These are phyloP conservation scores for Solanum sitiens DNA, from an alignment of 257 asterid genomes.

Conservation along the genomic window DNA sequence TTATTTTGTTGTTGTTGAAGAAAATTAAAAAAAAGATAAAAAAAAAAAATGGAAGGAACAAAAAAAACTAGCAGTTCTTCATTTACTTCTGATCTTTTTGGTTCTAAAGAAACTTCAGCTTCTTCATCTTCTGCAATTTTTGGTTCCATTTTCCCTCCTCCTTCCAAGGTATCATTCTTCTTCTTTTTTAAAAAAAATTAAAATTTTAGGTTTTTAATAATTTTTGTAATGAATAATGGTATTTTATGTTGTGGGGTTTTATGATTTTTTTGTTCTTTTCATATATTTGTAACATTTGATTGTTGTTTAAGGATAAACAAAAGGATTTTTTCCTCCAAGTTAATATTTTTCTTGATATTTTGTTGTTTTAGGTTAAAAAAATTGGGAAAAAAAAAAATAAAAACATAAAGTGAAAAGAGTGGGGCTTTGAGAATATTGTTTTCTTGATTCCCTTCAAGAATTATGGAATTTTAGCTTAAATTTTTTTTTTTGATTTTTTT, in stretches of 20 bases:
- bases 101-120: constrained; percentile 41
- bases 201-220: background rate
- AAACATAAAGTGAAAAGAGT: background rate
- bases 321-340: background rate
- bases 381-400: background rate
- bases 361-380: background rate
- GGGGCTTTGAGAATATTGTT: background rate
- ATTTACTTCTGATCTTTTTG: constrained; percentile 82
- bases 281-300: background rate
- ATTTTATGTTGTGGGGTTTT: background rate
- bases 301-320: background rate
- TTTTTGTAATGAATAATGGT: background rate
- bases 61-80: constrained; percentile 64
- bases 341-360: background rate
- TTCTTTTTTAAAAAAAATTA: background rate
- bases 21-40: background rate
- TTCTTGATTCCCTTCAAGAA: background rate
- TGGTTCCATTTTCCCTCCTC: constrained; percentile 56
- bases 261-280: background rate
- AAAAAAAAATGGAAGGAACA: constrained; percentile 45
- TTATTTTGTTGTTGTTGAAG: background rate
- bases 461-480: background rate
- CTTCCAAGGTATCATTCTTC: constrained; percentile 35
- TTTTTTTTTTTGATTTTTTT: background rate
- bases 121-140: constrained; percentile 51